These are phyloP conservation scores for Ilex paraguariensis DNA, from an alignment of 305 asterid species.

Conservation along the genomic window DNA sequence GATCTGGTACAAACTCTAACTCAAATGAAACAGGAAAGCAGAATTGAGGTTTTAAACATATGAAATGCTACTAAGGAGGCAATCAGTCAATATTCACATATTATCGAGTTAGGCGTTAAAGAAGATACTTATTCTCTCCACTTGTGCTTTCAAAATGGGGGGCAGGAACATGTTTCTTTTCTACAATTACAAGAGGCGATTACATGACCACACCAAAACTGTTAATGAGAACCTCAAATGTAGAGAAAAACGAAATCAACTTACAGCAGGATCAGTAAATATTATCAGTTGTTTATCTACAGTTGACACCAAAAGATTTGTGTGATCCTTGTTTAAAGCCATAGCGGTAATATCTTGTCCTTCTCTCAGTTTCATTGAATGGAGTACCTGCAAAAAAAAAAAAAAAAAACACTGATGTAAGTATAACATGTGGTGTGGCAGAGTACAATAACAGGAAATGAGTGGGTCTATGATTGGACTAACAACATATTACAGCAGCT, in stretches of 20 bases:
- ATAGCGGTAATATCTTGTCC: slow-evolving; percentile 76
- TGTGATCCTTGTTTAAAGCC: slow-evolving; percentile 77
- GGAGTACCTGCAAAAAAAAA: slow-evolving; percentile 58
- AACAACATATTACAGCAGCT: too few relatives aligned
- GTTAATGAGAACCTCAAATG: not conserved
- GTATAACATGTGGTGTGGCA: slow-evolving; percentile 8
- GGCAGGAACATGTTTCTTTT: not conserved
- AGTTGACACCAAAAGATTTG: slow-evolving; percentile 89
- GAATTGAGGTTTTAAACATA: not conserved
- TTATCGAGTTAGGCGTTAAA: not conserved
- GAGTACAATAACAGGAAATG: not conserved
- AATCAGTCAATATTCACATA: too few relatives aligned
- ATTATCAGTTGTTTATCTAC: slow-evolving; percentile 77
- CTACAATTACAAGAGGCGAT: not conserved
- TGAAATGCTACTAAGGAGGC: not conserved
- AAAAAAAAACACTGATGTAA: slow-evolving; percentile 18
- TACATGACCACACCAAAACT: not conserved
- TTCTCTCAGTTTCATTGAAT: slow-evolving; percentile 56
- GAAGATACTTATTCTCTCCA: too few relatives aligned
- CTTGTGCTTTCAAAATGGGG: too few relatives aligned
- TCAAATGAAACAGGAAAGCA: not conserved
- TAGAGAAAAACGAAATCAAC: slow-evolving; percentile 26
- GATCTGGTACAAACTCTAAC: too few relatives aligned
- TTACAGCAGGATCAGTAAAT: slow-evolving; percentile 93
- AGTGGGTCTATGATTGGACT: too few relatives aligned